Percentiles rank a stretch among this genome's conserved stretches.
These are phyloP conservation scores for Pilaira anomala DNA, from an alignment of 192 early-diverging fungal genomes.

Conservation along the genomic window DNA sequence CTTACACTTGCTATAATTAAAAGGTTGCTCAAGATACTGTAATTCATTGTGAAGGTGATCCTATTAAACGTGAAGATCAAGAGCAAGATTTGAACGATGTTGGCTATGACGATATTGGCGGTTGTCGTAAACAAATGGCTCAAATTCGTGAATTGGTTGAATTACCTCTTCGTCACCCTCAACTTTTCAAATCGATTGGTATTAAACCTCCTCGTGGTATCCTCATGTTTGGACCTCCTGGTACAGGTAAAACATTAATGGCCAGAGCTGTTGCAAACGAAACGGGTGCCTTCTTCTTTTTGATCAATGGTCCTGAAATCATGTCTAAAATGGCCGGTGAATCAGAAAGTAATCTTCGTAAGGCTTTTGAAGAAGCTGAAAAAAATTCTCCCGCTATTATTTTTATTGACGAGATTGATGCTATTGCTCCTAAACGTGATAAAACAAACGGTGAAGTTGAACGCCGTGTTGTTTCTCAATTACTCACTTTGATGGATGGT, in stretches of 20 bases:
- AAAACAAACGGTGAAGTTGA: conserved; percentile 94
- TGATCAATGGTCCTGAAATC: conserved; percentile 99
- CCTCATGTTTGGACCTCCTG: conserved; percentile 96
- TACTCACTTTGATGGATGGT: conserved; percentile 95
- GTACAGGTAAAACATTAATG: conserved; percentile 98
- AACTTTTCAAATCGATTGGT: conserved; percentile 98
- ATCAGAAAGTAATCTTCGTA: conserved; percentile 94
- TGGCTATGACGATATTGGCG: conserved; percentile 99
- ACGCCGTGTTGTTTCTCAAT: conserved; percentile 91
- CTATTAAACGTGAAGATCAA: conserved; percentile 98
- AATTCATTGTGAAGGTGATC: conserved; percentile 98
- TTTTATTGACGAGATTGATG: conserved; percentile 98
- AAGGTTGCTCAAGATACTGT: conserved; percentile 96
- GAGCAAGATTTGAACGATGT: conserved; percentile 89
- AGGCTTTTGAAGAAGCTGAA: conserved; percentile 98
- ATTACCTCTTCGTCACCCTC: conserved; percentile 95
- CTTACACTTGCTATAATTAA: neutral
- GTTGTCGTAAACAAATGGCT: conserved; percentile 96
- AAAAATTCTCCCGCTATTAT: conserved; percentile 96
- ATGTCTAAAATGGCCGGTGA: conserved; percentile 99
- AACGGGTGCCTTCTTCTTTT: conserved; percentile 99
- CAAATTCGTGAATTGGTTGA: conserved; percentile 99
- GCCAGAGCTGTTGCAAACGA: conserved; percentile 98
- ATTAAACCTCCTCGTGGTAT: conserved; percentile 99
- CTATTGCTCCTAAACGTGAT: conserved; percentile 88